Conservation (phyloP, 2,329 filamentous ascomycete genomes). For the Sclerotinia borealis region DNA sequence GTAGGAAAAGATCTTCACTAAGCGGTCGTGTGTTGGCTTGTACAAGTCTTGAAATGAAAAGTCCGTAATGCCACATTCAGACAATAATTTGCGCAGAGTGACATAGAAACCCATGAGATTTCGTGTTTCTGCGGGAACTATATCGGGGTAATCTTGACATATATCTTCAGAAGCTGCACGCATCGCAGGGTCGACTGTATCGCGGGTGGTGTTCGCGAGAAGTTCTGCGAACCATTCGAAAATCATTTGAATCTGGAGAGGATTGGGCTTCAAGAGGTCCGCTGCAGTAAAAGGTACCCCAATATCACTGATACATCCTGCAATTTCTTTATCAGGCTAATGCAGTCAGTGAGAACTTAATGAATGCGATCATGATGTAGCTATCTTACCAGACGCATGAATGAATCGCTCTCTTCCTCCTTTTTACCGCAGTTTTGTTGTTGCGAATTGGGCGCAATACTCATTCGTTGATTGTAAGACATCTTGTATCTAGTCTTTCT, state of each 20-base stretch:
- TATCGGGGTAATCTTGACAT: conserved; percentile 76
- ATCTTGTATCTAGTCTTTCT: conserved; percentile 29
- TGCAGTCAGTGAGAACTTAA: conserved; percentile 16
- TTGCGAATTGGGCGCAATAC: conserved; percentile 42
- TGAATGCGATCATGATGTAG: background rate
- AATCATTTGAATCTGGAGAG: conserved; percentile 91
- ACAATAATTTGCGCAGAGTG: conserved; percentile 69
- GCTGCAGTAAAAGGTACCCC: conserved; percentile 81
- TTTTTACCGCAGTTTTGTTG: conserved; percentile 44
- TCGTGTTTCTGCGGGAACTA: conserved; percentile 78
- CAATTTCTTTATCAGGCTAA: conserved; percentile 68
- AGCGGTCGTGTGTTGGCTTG: conserved; percentile 79
- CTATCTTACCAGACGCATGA: conserved; percentile 48
- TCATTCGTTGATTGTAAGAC: conserved; percentile 47
- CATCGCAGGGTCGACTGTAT: conserved; percentile 93
- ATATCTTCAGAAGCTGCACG: conserved; percentile 83
- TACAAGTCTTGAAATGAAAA: conserved; percentile 92
- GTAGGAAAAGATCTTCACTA: conserved; percentile 94
- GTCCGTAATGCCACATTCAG: conserved; percentile 86
- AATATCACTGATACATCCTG: conserved; percentile 94
- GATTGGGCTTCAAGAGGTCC: conserved; percentile 90
- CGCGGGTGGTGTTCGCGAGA: conserved; percentile 86
- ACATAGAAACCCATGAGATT: conserved; percentile 96
- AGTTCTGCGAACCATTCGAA: conserved; percentile 97
- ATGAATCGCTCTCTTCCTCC: conserved; percentile 50